phyloP scores from a whole-genome alignment of 2,329 filamentous ascomycete genomes.

The Harringtonia lauricola region DNA sequence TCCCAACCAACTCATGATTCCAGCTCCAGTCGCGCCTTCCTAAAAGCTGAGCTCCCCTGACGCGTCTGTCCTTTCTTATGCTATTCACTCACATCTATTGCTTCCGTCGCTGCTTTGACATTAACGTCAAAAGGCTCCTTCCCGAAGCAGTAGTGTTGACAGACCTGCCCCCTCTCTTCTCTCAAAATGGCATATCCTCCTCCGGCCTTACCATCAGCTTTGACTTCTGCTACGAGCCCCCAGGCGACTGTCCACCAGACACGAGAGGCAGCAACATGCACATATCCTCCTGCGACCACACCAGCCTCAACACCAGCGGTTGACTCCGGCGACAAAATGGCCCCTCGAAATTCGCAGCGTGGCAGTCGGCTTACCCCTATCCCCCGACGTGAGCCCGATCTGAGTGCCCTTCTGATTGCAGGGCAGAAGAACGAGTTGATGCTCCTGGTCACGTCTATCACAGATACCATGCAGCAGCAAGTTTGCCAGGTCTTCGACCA shows the following conservation, averaged over 20 bases:
- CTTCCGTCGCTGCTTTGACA: no score
- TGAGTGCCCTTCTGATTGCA: constrained; percentile 35
- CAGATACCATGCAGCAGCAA: constrained; percentile 42
- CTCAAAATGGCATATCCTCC: background rate
- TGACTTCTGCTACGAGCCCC: no score
- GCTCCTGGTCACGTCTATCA: constrained; percentile 39
- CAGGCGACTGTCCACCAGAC: no score
- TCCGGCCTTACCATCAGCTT: no score
- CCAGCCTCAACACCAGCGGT: no score
- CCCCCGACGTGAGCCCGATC: constrained; percentile 34
- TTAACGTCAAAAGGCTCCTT: background rate
- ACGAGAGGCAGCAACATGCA: no score
- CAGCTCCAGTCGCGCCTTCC: constrained; percentile 2
- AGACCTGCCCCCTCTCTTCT: background rate
- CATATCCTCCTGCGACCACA: no score
- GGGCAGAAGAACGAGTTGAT: constrained; percentile 41
- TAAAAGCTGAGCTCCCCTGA: no score
- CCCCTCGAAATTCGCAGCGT: constrained; percentile 8
- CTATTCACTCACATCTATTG: no score
- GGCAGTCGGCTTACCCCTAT: constrained; percentile 7
- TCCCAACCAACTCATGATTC: no score
- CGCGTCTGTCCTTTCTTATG: no score
- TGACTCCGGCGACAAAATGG: constrained; percentile 4
- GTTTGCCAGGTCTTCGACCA: constrained; percentile 38
- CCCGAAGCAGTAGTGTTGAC: constrained; percentile 1